Evolutionary conservation across 176 grass and related monocot genomes (phyloP).

Genomic region (Oryza brachyantha): DNA sequence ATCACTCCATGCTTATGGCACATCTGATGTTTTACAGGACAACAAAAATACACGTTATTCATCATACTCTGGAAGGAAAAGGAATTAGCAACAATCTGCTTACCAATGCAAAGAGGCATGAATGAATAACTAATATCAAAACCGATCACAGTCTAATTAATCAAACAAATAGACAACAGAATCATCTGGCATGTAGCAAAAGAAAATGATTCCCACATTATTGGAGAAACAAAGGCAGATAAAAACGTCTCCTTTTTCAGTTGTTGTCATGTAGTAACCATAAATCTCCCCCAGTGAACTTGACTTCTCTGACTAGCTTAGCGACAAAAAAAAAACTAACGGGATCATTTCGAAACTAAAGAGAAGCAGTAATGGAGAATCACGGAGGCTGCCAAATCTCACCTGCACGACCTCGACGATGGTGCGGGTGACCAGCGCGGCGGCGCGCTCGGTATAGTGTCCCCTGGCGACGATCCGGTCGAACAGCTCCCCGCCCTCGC

Average conservation of each 20-base stretch:
- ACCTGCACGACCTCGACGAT: conserved; percentile 95
- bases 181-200: conserved; percentile 1
- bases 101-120: not conserved
- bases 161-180: not conserved
- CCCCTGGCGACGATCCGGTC: conserved; percentile 80
- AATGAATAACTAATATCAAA: not conserved
- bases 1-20: conserved; percentile 93
- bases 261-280: conserved; percentile 12
- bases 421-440: conserved; percentile 58
- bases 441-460: conserved; percentile 70
- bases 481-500: conserved; percentile 83
- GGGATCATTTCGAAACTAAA: not conserved
- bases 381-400: not conserved
- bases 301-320: not conserved
- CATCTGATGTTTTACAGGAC: conserved; percentile 46
- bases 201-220: not conserved
- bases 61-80: not conserved
- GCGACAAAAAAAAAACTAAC: not conserved
- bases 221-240: conserved; percentile 4
- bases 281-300: not conserved
- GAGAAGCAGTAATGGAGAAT: not conserved
- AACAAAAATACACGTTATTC: conserved; percentile 19
- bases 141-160: not conserved
- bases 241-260: not conserved
- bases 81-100: not conserved